Evolutionary conservation across 2,329 filamentous ascomycete genomes (phyloP).

Genomic region (Cladosporium sp.): DNA sequence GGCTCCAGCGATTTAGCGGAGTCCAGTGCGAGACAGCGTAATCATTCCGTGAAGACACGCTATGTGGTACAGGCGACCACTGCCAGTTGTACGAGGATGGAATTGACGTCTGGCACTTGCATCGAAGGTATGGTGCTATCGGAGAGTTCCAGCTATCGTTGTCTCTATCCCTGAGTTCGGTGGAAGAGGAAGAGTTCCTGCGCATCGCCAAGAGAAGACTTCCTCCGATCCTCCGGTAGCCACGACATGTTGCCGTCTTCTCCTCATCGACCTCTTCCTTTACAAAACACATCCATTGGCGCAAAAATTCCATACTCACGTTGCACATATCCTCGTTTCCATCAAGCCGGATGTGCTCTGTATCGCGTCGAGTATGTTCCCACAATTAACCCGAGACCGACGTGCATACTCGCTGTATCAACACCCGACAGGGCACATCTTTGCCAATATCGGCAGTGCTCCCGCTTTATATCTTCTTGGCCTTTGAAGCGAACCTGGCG

Average conservation of each 20-base stretch:
- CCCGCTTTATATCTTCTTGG: slow-evolving; percentile 5
- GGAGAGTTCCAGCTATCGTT: background rate
- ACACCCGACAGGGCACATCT: slow-evolving; percentile 10
- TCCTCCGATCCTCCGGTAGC: background rate
- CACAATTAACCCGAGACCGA: background rate
- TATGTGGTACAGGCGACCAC: background rate
- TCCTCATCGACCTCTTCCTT: background rate
- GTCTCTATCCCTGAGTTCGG: too few species aligned
- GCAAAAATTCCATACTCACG: background rate
- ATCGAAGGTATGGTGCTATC: background rate
- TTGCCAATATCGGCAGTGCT: slow-evolving; percentile 8
- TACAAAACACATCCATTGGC: background rate
- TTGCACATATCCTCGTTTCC: background rate
- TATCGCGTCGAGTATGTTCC: background rate
- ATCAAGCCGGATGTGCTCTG: background rate
- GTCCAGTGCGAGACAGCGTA: background rate
- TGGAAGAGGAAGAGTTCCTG: background rate
- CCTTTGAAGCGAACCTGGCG: background rate
- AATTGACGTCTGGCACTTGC: background rate
- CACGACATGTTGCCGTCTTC: background rate
- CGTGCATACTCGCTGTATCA: slow-evolving; percentile 4
- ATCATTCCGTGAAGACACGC: background rate
- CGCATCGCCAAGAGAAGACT: background rate
- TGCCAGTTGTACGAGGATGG: background rate
- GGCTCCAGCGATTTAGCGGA: background rate